Evolutionary conservation across 1,284 basidiomycete species (phyloP), one percentile per base, ranked within the genome.

Genomic region (Moniliella sp.): DNA sequence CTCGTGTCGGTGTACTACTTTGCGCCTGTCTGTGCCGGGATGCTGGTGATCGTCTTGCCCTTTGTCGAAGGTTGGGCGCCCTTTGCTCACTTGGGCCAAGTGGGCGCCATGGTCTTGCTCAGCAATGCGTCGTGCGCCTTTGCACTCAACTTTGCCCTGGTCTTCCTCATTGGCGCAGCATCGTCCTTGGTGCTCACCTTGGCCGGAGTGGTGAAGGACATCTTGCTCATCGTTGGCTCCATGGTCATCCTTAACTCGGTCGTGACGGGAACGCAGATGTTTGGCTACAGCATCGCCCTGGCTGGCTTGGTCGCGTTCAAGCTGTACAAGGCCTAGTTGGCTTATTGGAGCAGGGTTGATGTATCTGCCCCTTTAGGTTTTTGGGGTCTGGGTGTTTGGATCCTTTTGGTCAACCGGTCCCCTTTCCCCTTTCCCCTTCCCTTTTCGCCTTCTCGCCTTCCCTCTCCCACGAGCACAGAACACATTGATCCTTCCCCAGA

Each of bases 121-220:
- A 71, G 72, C 49, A 97, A 94, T 60, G 88, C 86, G 0, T 62
- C 67, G 32, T 71, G 84, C 17, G 88, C 88, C 1, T 91, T 94
- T 64, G 67, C 78, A 29, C 70, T 94, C 36, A 94, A 94, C 62
- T 69, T 88, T 31, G 78, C 84, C 0, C 83, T 84, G 5, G 86
- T 94, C 15, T 94, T 88, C 68, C 69, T 94, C 39, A 83, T 94
- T 30, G 72, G 83, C 32, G 78, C 74, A 0, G 81, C 76, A 1
- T 77, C 75, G 37, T 82, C 84, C 1, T 68, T 94, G 36, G 73
- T 91, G 4, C 67, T 94, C 42, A 94, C 86, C 1, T 71, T 94
- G 7, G 82, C 86, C 5, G 88, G 88, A 39, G 86, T 97, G 11
- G 76, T 93, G 27, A 53, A 78, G 76, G 84, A 94, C 61, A 93